Conservation (phyloP, 2,329 filamentous ascomycete species). For the Pestalotiopsis sp. region DNA sequence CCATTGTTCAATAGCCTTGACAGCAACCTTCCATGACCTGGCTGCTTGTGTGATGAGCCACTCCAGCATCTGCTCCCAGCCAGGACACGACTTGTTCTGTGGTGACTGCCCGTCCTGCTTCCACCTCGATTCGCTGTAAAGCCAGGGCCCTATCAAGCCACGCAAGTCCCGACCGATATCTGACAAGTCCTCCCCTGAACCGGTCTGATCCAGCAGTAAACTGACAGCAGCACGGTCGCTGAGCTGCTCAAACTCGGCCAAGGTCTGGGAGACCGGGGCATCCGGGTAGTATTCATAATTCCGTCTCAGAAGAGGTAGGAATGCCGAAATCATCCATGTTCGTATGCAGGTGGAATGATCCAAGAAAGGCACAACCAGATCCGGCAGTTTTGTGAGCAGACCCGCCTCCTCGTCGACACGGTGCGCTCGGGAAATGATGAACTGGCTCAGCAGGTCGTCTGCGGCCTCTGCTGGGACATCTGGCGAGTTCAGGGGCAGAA, state of each 20-base stretch:
- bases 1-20: constrained; percentile 70
- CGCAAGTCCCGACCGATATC: constrained; percentile 66
- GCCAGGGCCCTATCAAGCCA: constrained; percentile 73
- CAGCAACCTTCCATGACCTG: constrained; percentile 63
- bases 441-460: constrained; percentile 60
- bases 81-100: constrained; percentile 47
- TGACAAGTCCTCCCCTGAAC: constrained; percentile 36
- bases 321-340: constrained; percentile 69
- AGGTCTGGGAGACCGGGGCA: constrained; percentile 48
- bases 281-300: constrained; percentile 71
- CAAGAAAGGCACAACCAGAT: constrained; percentile 71
- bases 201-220: constrained; percentile 62
- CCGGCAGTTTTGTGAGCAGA: constrained; percentile 68
- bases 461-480: constrained; percentile 49
- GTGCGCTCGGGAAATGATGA: constrained; percentile 69
- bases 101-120: constrained; percentile 35
- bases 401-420: constrained; percentile 73
- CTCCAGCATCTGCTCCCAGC: constrained; percentile 70
- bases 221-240: constrained; percentile 61
- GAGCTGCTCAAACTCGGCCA: constrained; percentile 66
- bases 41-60: constrained; percentile 68
- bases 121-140: constrained; percentile 67
- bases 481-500: constrained; percentile 59
- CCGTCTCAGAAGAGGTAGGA: constrained; percentile 70
- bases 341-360: constrained; percentile 61